Evolutionary conservation across 2,329 filamentous ascomycete species (phyloP), one percentile per base, ranked within the genome.

Genomic region (Colletotrichum gigasporum): DNA sequence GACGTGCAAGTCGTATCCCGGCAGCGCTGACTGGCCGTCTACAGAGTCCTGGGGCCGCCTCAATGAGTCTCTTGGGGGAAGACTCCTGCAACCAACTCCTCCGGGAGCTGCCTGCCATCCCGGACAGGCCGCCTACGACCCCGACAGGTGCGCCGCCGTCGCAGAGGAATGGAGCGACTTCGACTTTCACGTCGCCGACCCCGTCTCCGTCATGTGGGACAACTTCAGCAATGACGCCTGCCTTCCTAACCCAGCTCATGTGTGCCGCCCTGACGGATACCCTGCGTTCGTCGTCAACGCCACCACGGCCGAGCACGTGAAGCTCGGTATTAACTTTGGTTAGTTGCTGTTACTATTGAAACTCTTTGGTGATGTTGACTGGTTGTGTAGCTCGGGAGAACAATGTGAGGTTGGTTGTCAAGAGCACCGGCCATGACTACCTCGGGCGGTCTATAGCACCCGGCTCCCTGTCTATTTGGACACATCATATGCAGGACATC

Each of bases 401-500:
- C 20, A 78, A 82, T 14, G 67, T 84, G 28, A 75, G 82, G 8
- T 72, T 83, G 14, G 68, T 76, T 2, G 69, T 83, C 28, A 82
- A 80, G 50, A 75, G 74, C 30, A 78, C 75, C 1, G 75, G 80
- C 16, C 78, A 83, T 20, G 80, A 84, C 51, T 80, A 78, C 32
- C 69, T 80, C 7, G 82, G 82, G 2, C 78, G 80, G 2, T 83
- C 79, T 6, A 75, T 76, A n/a, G 81, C 79, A 0, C 79, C 80
- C 0, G 84, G 85, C 2, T 81, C 84, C 0, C 73, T 89, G 1
- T 85, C 79, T 1, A 80, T 87, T 60, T 87, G 85, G 85, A 81
- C 79, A 0, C 84, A 84, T 54, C 72, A 85, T 63, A 20, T 65
- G 28, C 48, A 42, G 11, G 12, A 24, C 4, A 22, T 62, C 12